Conservation (phyloP, 1,139 yeast genomes). For the Groenewaldozyma sp. region DNA sequence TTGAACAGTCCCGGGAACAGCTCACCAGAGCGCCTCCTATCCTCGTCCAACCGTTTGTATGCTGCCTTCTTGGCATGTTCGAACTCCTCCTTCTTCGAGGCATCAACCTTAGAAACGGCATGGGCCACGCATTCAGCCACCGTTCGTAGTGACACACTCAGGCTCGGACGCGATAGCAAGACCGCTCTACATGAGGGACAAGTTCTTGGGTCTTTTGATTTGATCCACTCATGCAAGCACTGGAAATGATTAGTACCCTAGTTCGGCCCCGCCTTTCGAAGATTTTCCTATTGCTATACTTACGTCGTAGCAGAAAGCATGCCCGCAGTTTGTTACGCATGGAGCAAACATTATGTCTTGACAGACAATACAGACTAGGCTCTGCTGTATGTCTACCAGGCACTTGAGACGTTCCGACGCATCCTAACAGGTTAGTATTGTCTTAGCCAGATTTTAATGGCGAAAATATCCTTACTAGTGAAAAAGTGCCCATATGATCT, state of each 20-base stretch:
- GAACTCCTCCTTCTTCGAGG: constrained; percentile 7
- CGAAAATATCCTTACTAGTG: no score
- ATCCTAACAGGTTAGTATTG: no score
- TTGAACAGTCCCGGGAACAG: constrained; percentile 18
- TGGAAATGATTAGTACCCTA: no score
- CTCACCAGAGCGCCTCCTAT: constrained; percentile 12
- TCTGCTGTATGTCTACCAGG: constrained; percentile 16
- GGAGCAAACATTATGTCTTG: constrained; percentile 29
- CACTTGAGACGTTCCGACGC: constrained; percentile 8
- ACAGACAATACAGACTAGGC: constrained; percentile 27
- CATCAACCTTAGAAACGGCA: constrained; percentile 10
- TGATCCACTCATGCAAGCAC: constrained; percentile 24
- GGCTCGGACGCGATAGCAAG: constrained; percentile 15
- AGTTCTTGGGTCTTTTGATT: constrained; percentile 12
- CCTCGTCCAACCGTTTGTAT: constrained; percentile 15
- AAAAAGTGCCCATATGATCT: no score
- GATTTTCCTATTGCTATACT: constrained; percentile 5
- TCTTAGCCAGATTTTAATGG: no score
- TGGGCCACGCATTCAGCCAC: constrained; percentile 11
- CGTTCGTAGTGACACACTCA: constrained; percentile 14
- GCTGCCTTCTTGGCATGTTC: constrained; percentile 11
- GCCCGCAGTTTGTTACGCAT: constrained; percentile 29
- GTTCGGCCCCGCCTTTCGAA: not conserved
- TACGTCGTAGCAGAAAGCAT: constrained; percentile 27
- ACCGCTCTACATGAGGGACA: constrained; percentile 23